Percentiles rank a stretch among this genome's conserved stretches.
These are phyloP conservation scores for Caloboletus firmus DNA, from an alignment of 1,284 basidiomycete species.

Conservation along the genomic window DNA sequence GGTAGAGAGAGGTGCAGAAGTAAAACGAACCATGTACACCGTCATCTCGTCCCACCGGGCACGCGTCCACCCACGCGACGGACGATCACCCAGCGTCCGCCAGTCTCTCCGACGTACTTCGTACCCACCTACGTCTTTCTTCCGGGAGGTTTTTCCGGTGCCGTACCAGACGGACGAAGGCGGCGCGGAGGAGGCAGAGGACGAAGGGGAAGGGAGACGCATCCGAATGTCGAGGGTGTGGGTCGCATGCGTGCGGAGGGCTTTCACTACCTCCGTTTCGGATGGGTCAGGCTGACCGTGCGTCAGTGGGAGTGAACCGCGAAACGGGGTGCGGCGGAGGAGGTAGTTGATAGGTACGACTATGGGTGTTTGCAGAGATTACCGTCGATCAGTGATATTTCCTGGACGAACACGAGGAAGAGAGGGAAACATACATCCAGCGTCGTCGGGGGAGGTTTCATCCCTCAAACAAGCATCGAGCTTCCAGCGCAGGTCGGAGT, in stretches of 20 bases:
- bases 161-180: conserved; percentile 41
- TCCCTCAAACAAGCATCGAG: conserved; percentile 39
- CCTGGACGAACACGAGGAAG: background rate
- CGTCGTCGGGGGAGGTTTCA: conserved; percentile 25
- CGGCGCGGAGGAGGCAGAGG: conserved; percentile 37
- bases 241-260: conserved; percentile 46
- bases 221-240: conserved; percentile 60
- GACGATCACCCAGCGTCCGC: conserved; percentile 25
- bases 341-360: conserved; percentile 60
- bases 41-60: conserved; percentile 61
- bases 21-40: conserved; percentile 60
- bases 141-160: conserved; percentile 29
- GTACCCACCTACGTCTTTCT: conserved; percentile 45
- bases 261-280: conserved; percentile 54
- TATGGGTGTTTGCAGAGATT: conserved; percentile 29
- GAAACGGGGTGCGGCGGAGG: conserved; percentile 40
- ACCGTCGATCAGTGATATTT: background rate
- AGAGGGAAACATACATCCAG: conserved; percentile 45
- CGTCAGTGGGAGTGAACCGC: conserved; percentile 17
- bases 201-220: conserved; percentile 43
- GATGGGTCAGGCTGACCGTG: conserved; percentile 34
- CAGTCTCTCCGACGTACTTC: conserved; percentile 59
- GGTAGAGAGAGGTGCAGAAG: background rate
- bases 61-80: conserved; percentile 38
- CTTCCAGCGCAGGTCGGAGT: conserved; percentile 51